phyloP scores from a whole-genome alignment of 2,329 filamentous ascomycete species.

The Exutisphaerella laricina region DNA sequence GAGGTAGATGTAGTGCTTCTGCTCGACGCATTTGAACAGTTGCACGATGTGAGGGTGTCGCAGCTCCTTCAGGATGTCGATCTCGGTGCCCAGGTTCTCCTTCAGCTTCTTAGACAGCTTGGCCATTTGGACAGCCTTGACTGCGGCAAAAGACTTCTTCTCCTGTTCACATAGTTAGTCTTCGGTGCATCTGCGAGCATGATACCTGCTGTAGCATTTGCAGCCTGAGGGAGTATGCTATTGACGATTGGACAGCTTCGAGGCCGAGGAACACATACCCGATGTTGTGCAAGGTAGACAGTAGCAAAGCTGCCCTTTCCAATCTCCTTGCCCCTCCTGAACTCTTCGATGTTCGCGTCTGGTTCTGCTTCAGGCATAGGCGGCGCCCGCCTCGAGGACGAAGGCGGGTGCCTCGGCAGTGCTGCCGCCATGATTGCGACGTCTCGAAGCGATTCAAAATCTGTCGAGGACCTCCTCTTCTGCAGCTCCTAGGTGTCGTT shows the following conservation, averaged over 20 bases:
- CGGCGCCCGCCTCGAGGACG: conserved; percentile 33
- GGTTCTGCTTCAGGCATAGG: conserved; percentile 32
- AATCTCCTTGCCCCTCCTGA: conserved; percentile 80
- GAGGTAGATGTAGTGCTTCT: conserved; percentile 81
- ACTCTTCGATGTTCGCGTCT: conserved; percentile 60
- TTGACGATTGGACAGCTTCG: too few species aligned
- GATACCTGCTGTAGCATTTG: background rate
- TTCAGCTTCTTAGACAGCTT: conserved; percentile 94
- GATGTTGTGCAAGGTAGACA: conserved; percentile 58
- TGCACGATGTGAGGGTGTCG: conserved; percentile 96
- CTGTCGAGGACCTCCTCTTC: conserved; percentile 10
- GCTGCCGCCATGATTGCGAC: conserved; percentile 27
- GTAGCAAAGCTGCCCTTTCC: conserved; percentile 97
- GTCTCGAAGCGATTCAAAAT: conserved; percentile 3
- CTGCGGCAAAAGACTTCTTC: conserved; percentile 76
- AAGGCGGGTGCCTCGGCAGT: conserved; percentile 21
- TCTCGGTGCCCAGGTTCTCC: conserved; percentile 92
- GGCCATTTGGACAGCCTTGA: conserved; percentile 90
- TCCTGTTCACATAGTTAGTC: conserved; percentile 48
- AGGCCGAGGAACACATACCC: conserved; percentile 24
- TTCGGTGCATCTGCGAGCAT: background rate
- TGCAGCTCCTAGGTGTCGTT: conserved; percentile 13
- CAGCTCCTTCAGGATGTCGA: conserved; percentile 87
- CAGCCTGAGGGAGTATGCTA: too few species aligned
- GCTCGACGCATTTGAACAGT: conserved; percentile 89